phyloP scores from a whole-genome alignment of 306 rosid genomes.

The Prunus davidiana region DNA sequence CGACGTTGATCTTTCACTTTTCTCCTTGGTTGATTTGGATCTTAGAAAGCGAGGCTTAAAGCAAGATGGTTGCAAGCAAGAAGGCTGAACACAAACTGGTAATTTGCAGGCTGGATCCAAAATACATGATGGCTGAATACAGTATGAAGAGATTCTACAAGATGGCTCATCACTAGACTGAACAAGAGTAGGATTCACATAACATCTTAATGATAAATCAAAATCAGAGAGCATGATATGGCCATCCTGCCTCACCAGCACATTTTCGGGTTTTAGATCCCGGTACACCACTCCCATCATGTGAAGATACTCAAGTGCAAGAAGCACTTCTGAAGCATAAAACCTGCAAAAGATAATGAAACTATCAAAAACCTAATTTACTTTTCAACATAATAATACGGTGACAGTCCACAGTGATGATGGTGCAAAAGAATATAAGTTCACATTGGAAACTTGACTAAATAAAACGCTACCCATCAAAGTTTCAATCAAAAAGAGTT shows the following conservation, averaged over 20 bases:
- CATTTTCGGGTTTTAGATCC: constrained; percentile 60
- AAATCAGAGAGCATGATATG: constrained; percentile 67
- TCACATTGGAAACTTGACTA: too few relatives aligned
- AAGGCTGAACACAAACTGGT: constrained; percentile 45
- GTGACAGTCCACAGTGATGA: background rate
- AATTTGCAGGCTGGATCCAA: constrained; percentile 48
- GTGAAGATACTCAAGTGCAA: constrained; percentile 59
- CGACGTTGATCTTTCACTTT: constrained; percentile 20
- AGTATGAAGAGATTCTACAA: constrained; percentile 44
- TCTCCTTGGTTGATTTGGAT: constrained; percentile 31
- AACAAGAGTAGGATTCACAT: constrained; percentile 56
- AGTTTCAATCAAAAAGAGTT: background rate
- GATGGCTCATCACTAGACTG: constrained; percentile 39
- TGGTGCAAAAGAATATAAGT: background rate
- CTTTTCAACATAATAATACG: background rate
- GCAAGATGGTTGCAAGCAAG: constrained; percentile 63
- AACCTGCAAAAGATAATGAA: constrained; percentile 34
- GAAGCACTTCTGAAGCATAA: constrained; percentile 59
- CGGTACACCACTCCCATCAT: constrained; percentile 74
- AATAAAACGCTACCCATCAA: background rate
- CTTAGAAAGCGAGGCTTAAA: constrained; percentile 42
- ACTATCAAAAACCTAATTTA: background rate
- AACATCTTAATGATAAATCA: constrained; percentile 50
- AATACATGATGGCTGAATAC: constrained; percentile 53
- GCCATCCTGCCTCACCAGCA: constrained; percentile 57